A percentile compares a stretch with the other conserved stretches of the same genome.
phyloP scores from a whole-genome alignment of 1,284 basidiomycete genomes.

The Pseudozyma tsukubaensis region DNA sequence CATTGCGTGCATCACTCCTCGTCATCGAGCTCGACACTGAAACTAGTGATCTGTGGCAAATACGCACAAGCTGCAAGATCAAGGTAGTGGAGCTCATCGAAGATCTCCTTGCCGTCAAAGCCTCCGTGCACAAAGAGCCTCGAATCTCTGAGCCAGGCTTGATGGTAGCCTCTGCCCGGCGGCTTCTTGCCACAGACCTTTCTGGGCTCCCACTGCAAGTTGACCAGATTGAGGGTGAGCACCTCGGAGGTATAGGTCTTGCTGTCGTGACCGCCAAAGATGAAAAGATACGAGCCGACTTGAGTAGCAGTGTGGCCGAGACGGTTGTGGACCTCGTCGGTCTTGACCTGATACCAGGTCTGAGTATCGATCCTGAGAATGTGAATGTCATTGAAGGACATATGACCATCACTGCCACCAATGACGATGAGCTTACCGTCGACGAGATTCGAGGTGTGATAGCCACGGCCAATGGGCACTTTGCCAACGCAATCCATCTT shows the following conservation, averaged over 20 bases:
- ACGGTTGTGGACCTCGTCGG: constrained; percentile 70
- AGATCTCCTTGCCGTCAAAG: constrained; percentile 83
- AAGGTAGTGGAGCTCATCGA: constrained; percentile 84
- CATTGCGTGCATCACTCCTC: constrained; percentile 15
- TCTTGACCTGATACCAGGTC: constrained; percentile 49
- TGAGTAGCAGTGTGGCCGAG: constrained; percentile 88
- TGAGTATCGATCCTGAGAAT: constrained; percentile 76
- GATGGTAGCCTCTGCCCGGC: constrained; percentile 82
- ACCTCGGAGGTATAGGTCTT: constrained; percentile 81
- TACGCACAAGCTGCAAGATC: constrained; percentile 89
- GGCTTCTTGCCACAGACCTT: constrained; percentile 76
- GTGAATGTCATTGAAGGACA: constrained; percentile 86
- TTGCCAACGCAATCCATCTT: constrained; percentile 56
- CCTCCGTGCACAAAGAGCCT: constrained; percentile 88
- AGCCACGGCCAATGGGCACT: constrained; percentile 77
- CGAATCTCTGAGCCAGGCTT: constrained; percentile 82
- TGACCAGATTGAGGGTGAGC: constrained; percentile 84
- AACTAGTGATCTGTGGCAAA: constrained; percentile 83
- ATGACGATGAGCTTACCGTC: constrained; percentile 84
- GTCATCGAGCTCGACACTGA: constrained; percentile 49
- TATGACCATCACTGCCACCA: constrained; percentile 75
- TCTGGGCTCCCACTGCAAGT: constrained; percentile 77
- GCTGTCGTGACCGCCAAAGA: constrained; percentile 88
- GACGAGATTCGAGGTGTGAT: constrained; percentile 88
- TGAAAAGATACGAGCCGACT: constrained; percentile 91